Base-by-base conservation (phyloP, 2,329 filamentous ascomycete species). In the Paracamarosporium sp. region DNA sequence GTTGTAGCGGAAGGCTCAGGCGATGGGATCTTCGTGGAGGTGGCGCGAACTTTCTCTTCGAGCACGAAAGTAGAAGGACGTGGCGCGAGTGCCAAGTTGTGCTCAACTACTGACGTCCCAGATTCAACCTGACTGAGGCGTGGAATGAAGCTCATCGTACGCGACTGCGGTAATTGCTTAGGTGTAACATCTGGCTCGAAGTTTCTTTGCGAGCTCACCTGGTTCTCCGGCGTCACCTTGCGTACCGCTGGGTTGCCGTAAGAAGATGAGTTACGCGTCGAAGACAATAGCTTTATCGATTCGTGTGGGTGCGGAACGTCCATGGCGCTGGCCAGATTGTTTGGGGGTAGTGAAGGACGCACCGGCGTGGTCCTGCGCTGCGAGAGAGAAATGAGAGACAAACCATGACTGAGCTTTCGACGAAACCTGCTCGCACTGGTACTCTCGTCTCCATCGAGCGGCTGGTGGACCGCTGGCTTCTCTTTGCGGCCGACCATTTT, bases 101-200 rank as follows among this genome's bases (percentile, higher is more conserved):
- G 51, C 6, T 59, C 59, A 25, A 44, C 25, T 17, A 38, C 27
- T 17, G 59, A 59, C 1, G 56, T 53, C 20, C 56, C 52, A 27
- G 60, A 59, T 17, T 57, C 64, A 2, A 50, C 53, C 28, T 59
- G 63, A 31, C 59, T 62, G 3, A 66, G 66, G 5, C 68, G 67
- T 9, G 74, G 71, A 40, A 76, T 72, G 62, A 66, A 72, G 61
- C 71, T 74, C 59, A 70, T 58, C 13, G 73, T 74, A 25, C 63
- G 70, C 22, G 71, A 71, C 46, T 70, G 67, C 24, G 70, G 67
- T 5, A 72, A 50, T 36, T 65, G 55, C 45, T 56, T 67, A 1
- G 64, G 64, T 20, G 63, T 69, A 2, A 56, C 52, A 24, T 69
- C 59, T 13, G 50, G 22, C 31, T 66, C 61, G 2, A 35, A 40